These are phyloP conservation scores for Usnea hakonensis DNA, from an alignment of 495 filamentous ascomycete species.

Conservation along the genomic window DNA sequence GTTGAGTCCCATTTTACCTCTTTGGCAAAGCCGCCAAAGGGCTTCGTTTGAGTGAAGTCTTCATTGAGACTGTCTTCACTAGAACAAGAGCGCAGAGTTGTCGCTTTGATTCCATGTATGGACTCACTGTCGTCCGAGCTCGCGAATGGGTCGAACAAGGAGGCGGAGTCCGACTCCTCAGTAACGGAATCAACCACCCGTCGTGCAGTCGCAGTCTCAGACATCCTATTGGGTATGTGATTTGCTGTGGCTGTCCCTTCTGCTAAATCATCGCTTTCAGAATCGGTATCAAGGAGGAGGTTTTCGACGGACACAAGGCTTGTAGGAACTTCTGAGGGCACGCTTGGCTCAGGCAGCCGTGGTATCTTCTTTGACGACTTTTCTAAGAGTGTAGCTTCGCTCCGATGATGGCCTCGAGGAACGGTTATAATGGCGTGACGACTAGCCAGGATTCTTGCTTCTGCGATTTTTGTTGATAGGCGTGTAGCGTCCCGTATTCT, in stretches of 20 bases:
- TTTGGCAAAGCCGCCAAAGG: not conserved
- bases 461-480: conserved; percentile 2
- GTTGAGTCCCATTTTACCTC: not conserved
- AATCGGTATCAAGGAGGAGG: not conserved
- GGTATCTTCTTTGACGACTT: conserved; percentile 7
- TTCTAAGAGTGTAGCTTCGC: conserved; percentile 3
- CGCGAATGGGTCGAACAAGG: not conserved
- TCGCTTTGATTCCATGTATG: not conserved
- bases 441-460: conserved; percentile 1
- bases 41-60: not conserved
- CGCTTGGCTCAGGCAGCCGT: conserved; percentile 3
- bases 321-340: not conserved
- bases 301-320: not conserved
- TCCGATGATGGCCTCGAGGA: conserved; percentile 12
- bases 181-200: not conserved
- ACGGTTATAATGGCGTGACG: conserved; percentile 11
- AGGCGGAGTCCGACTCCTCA: not conserved
- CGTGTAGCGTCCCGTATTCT: not conserved
- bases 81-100: not conserved
- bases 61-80: not conserved
- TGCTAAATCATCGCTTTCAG: not conserved
- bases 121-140: not conserved
- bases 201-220: not conserved
- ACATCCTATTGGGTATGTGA: not conserved
- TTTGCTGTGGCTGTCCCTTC: not conserved